Conservation (phyloP, 305 asterid genomes). For the Solanum hybrid region DNA sequence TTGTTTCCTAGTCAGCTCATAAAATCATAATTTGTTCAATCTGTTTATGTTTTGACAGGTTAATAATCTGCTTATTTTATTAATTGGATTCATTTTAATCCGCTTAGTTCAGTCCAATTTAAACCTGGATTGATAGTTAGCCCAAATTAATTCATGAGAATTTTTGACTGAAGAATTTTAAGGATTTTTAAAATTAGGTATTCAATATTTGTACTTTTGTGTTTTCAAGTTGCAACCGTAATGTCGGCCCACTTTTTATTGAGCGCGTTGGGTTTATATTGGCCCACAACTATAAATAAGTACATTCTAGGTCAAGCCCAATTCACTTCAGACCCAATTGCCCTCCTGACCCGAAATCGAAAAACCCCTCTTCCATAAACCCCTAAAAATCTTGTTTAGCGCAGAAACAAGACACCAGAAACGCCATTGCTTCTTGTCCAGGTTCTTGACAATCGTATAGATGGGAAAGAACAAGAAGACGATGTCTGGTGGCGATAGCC, state of each 20-base stretch:
- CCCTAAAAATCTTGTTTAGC: background rate
- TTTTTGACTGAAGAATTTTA: background rate
- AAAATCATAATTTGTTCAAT: background rate
- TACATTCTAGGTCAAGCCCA: background rate
- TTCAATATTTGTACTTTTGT: background rate
- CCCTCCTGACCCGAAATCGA: background rate
- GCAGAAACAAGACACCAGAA: background rate
- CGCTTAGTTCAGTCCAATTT: background rate
- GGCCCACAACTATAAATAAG: background rate
- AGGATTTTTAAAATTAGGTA: background rate
- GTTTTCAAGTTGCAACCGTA: background rate
- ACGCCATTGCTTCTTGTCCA: background rate
- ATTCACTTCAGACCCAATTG: background rate
- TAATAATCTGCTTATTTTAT: background rate
- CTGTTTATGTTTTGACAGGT: background rate
- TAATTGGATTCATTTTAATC: background rate
- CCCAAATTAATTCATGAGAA: background rate
- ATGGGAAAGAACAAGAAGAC: conserved; percentile 65
- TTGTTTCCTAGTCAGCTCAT: background rate
- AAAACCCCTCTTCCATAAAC: background rate
- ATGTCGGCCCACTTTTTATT: background rate
- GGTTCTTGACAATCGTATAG: background rate
- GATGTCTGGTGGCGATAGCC: conserved; percentile 34
- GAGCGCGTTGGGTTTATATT: background rate
- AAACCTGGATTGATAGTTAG: background rate